phyloP scores from a whole-genome alignment of 768 basidiomycete genomes.

The Phanerochaete carnosa region DNA sequence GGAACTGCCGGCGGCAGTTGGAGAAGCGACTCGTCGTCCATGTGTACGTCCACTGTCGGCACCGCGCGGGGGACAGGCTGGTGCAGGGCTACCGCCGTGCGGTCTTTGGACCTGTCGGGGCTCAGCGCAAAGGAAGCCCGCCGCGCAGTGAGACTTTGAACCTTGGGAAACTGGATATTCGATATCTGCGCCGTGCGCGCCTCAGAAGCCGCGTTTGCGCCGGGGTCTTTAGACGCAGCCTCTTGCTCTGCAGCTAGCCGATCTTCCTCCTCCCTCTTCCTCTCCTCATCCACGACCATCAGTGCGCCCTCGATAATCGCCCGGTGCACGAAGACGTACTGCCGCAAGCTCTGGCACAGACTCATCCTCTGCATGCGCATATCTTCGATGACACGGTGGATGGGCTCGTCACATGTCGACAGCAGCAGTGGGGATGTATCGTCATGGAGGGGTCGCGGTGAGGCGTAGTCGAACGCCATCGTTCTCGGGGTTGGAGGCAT shows the following conservation, averaged over 20 bases:
- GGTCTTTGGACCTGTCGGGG: background rate
- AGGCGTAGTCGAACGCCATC: conserved; percentile 49
- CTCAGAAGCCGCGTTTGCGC: conserved; percentile 7
- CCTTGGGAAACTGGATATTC: conserved; percentile 10
- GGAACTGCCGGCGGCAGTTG: background rate
- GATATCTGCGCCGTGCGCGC: conserved; percentile 15
- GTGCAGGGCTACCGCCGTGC: background rate
- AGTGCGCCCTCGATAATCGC: conserved; percentile 80
- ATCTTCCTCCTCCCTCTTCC: conserved; percentile 31
- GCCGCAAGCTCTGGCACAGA: conserved; percentile 88
- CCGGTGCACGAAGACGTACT: conserved; percentile 92
- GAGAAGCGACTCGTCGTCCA: conserved; percentile 11
- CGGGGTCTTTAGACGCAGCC: conserved; percentile 9
- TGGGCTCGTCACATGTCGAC: conserved; percentile 69
- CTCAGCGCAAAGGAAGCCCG: background rate
- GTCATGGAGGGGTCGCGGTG: conserved; percentile 58
- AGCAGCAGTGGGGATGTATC: conserved; percentile 52
- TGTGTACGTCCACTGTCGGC: conserved; percentile 2
- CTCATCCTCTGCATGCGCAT: conserved; percentile 98
- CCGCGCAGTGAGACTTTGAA: background rate
- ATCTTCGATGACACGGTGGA: conserved; percentile 81
- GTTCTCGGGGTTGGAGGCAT: background rate
- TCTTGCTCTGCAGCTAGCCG: conserved; percentile 14
- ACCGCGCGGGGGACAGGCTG: background rate
- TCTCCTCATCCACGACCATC: conserved; percentile 73